These are phyloP conservation scores for Periconia sp. DNA, from an alignment of 2,329 filamentous ascomycete species.

Conservation along the genomic window DNA sequence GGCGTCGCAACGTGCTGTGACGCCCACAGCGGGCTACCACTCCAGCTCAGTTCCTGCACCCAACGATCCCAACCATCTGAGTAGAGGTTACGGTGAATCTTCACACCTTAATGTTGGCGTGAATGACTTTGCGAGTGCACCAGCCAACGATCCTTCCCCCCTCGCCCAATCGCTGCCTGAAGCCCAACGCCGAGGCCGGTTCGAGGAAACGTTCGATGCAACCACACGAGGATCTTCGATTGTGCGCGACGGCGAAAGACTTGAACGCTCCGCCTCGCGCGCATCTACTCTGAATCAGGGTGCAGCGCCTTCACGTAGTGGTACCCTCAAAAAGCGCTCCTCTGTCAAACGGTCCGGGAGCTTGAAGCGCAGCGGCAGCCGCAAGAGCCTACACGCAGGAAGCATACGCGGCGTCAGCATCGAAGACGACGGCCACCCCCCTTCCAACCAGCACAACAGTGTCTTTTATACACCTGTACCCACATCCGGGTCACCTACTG, in stretches of 20 bases:
- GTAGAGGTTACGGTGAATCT: conserved; percentile 34
- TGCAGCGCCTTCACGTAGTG: conserved; percentile 59
- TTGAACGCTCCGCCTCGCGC: conserved; percentile 63
- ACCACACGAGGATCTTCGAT: conserved; percentile 68
- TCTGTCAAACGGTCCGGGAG: conserved; percentile 75
- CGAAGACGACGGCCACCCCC: conserved; percentile 69
- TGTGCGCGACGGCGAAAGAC: conserved; percentile 51
- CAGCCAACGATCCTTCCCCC: conserved; percentile 37
- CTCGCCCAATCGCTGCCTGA: conserved; percentile 36
- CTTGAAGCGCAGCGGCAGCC: conserved; percentile 77
- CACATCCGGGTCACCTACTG: conserved; percentile 83
- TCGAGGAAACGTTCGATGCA: conserved; percentile 72
- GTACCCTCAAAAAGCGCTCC: conserved; percentile 86
- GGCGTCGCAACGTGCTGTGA: conserved; percentile 30
- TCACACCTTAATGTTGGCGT: conserved; percentile 27
- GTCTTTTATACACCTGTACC: conserved; percentile 90
- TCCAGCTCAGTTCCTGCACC: conserved; percentile 43
- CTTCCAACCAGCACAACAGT: conserved; percentile 68
- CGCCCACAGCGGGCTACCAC: conserved; percentile 20
- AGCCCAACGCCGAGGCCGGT: conserved; percentile 50
- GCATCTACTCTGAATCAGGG: conserved; percentile 50
- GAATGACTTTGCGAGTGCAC: conserved; percentile 44
- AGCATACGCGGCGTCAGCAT: conserved; percentile 80
- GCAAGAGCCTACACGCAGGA: conserved; percentile 78
- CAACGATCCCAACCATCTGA: conserved; percentile 40